A percentile compares a stretch with the other conserved stretches of the same genome.
Evolutionary conservation across 1,284 basidiomycete species (phyloP).

Genomic region (Puccinia brachypodii): DNA sequence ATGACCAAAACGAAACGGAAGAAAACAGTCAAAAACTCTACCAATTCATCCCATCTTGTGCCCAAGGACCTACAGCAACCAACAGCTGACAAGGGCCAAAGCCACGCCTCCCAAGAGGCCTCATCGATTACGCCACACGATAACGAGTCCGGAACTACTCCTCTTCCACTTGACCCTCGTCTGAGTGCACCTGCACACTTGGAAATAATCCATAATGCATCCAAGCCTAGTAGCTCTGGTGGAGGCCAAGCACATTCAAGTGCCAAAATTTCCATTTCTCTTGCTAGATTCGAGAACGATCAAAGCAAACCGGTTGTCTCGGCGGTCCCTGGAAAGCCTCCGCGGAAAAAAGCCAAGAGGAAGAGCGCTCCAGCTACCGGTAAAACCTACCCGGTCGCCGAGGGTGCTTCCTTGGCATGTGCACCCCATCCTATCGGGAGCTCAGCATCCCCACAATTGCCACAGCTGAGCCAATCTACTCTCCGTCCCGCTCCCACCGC

Average conservation of each 20-base stretch:
- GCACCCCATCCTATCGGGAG: too few species aligned
- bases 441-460: too few species aligned
- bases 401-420: too few species aligned
- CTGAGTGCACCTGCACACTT: background rate
- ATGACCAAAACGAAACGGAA: conserved; percentile 13
- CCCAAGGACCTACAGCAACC: background rate
- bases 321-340: background rate
- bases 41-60: too few species aligned
- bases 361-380: conserved; percentile 2
- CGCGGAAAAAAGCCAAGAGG: background rate
- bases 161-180: conserved; percentile 10
- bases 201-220: background rate
- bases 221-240: background rate
- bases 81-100: background rate
- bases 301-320: background rate
- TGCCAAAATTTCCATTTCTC: background rate
- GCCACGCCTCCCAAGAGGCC: background rate
- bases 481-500: background rate
- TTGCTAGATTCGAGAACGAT: background rate
- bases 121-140: background rate
- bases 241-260: background rate
- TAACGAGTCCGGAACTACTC: background rate
- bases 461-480: too few species aligned
- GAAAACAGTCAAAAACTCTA: background rate
- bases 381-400: background rate